These are phyloP conservation scores for Trichoderma hamatum DNA, from an alignment of 2,329 filamentous ascomycete genomes.

Conservation along the genomic window DNA sequence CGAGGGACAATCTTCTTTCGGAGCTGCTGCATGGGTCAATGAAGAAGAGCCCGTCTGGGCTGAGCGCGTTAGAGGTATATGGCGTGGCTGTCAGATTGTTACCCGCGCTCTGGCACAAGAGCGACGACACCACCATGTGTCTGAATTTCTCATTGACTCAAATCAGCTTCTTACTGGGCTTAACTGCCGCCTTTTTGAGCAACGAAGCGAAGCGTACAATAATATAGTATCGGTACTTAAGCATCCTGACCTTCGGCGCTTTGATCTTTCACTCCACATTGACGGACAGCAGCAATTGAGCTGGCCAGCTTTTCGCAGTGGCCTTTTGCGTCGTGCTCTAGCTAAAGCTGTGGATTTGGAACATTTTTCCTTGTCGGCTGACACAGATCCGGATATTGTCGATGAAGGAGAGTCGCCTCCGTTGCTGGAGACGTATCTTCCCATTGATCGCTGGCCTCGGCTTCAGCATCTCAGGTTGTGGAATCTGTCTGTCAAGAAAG, in stretches of 20 bases:
- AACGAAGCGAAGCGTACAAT: background rate
- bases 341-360: background rate
- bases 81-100: background rate
- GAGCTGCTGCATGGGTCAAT: background rate
- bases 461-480: slow-evolving; percentile 40
- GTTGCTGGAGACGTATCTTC: slow-evolving; percentile 38
- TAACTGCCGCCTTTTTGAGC: background rate
- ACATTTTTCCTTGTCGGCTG: background rate
- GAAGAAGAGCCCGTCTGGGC: background rate
- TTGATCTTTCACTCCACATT: background rate
- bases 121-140: background rate
- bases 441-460: slow-evolving; percentile 34
- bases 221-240: background rate
- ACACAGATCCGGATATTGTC: background rate
- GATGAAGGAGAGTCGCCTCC: slow-evolving; percentile 21
- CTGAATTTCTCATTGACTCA: slow-evolving; percentile 20
- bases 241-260: background rate
- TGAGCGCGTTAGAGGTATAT: background rate
- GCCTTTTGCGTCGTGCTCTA: background rate
- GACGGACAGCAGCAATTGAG: background rate
- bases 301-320: background rate
- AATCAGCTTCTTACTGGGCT: slow-evolving; percentile 22
- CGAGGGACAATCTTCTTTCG: slow-evolving; percentile 15
- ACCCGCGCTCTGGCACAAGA: background rate
- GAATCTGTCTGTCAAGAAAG: slow-evolving; percentile 32